A percentile compares a stretch with the other conserved stretches of the same genome.
These are phyloP conservation scores for Cicer arietinum DNA, from an alignment of 306 rosid species.

Conservation along the genomic window DNA sequence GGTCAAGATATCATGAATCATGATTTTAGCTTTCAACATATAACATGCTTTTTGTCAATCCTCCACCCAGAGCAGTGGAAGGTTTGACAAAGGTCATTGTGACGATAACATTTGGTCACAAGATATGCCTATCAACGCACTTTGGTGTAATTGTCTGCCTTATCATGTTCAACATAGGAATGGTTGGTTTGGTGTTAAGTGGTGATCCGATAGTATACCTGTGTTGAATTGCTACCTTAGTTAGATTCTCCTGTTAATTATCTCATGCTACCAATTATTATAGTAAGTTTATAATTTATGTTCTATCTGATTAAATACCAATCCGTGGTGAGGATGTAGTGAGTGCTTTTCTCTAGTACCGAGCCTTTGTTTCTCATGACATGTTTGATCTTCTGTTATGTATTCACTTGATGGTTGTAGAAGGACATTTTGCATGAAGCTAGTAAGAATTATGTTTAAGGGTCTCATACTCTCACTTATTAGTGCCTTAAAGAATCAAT, in stretches of 20 bases:
- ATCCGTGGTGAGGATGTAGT: not conserved
- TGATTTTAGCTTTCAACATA: constrained; percentile 21
- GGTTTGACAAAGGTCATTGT: constrained; percentile 23
- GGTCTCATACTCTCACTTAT: not conserved
- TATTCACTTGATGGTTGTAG: not conserved
- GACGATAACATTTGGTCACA: not conserved
- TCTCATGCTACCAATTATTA: not conserved
- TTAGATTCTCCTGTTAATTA: constrained; percentile 25
- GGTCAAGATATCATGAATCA: constrained; percentile 35
- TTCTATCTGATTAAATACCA: not conserved
- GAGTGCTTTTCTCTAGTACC: not conserved
- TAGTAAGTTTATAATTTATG: not conserved
- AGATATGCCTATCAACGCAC: not conserved
- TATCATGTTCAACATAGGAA: constrained; percentile 13
- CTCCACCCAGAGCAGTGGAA: constrained; percentile 15
- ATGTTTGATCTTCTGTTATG: not conserved
- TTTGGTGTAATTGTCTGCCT: constrained; percentile 4
- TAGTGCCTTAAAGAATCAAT: not conserved
- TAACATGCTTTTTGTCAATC: constrained; percentile 18
- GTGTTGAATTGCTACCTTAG: not conserved
- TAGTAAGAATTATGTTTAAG: not conserved
- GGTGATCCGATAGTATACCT: constrained; percentile 18
- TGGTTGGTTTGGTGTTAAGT: constrained; percentile 30
- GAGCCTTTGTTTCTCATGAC: not conserved
- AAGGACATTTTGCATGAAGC: not conserved